These are phyloP conservation scores for Wallacemonas collosoma DNA, from an alignment of 208 protist genomes.

Conservation along the genomic window DNA sequence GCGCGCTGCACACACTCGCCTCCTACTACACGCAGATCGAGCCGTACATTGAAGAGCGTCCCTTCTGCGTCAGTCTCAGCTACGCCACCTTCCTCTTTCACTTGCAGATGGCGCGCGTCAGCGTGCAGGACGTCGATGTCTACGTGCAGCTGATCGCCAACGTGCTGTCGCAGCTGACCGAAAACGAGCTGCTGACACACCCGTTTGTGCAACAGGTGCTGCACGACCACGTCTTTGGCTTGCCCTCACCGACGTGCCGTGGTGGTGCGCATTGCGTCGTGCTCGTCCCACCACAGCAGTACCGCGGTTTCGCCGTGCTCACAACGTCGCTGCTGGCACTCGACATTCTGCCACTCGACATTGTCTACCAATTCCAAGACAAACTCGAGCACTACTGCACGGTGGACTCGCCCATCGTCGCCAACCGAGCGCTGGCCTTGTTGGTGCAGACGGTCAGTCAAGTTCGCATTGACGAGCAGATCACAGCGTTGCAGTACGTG, in stretches of 20 bases:
- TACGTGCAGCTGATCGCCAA: conserved; percentile 83
- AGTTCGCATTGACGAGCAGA: conserved; percentile 79
- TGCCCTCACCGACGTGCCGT: conserved; percentile 74
- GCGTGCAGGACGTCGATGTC: conserved; percentile 73
- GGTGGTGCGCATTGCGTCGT: conserved; percentile 82
- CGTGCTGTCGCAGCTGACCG: conserved; percentile 67
- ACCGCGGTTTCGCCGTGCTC: conserved; percentile 79
- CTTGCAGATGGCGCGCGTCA: conserved; percentile 90
- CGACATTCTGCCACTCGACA: conserved; percentile 60
- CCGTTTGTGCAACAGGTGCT: conserved; percentile 86
- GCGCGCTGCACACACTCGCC: conserved; percentile 77
- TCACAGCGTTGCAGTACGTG: conserved; percentile 79
- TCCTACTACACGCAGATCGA: conserved; percentile 85
- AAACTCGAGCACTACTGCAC: conserved; percentile 72
- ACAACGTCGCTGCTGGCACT: conserved; percentile 58
- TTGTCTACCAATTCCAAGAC: conserved; percentile 88
- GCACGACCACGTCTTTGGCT: conserved; percentile 84
- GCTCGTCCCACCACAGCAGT: conserved; percentile 79
- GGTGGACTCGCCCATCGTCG: conserved; percentile 70
- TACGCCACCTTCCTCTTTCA: conserved; percentile 91
- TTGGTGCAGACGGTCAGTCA: conserved; percentile 72
- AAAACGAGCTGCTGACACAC: conserved; percentile 62
- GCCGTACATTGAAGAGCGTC: conserved; percentile 73
- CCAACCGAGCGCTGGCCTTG: conserved; percentile 79
- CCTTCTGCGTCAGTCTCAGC: conserved; percentile 90